Percentiles rank a stretch among this genome's conserved stretches.
Conservation (phyloP, 345 rosid species). For the Euphorbia lathyris region DNA sequence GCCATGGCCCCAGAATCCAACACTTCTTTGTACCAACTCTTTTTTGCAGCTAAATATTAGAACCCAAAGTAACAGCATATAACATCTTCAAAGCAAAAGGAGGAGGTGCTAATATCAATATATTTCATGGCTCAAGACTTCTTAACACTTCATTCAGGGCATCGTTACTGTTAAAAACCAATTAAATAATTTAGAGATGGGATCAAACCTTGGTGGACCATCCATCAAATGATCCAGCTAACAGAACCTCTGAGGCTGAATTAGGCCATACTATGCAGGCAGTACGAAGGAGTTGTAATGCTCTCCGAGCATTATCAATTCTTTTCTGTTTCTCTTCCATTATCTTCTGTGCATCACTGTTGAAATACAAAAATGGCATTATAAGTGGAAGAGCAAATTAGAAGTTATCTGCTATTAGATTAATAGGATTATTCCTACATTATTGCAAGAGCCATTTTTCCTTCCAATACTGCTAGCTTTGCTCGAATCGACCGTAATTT, state of each 20-base stretch:
- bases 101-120: not conserved
- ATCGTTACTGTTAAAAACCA: not conserved
- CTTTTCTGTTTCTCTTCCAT: conserved; percentile 71
- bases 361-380: conserved; percentile 11
- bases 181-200: conserved; percentile 5
- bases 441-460: conserved; percentile 81
- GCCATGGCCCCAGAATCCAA: not conserved
- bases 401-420: conserved; percentile 6
- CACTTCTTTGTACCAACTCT: not conserved
- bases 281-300: conserved; percentile 55
- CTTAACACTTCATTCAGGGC: not conserved
- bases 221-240: conserved; percentile 90
- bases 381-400: conserved; percentile 6
- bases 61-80: not conserved
- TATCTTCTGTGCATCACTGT: conserved; percentile 71
- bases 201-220: conserved; percentile 81
- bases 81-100: too few species aligned
- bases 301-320: conserved; percentile 60
- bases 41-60: not conserved
- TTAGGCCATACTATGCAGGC: conserved; percentile 82
- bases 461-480: conserved; percentile 77
- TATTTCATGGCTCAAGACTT: not conserved
- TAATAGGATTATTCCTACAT: conserved; percentile 39
- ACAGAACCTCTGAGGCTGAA: conserved; percentile 74
- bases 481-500: conserved; percentile 77